Percentiles rank a stretch among this genome's conserved stretches.
Conservation (phyloP, 2,329 filamentous ascomycete species). For the Lizonia empirigonia region DNA sequence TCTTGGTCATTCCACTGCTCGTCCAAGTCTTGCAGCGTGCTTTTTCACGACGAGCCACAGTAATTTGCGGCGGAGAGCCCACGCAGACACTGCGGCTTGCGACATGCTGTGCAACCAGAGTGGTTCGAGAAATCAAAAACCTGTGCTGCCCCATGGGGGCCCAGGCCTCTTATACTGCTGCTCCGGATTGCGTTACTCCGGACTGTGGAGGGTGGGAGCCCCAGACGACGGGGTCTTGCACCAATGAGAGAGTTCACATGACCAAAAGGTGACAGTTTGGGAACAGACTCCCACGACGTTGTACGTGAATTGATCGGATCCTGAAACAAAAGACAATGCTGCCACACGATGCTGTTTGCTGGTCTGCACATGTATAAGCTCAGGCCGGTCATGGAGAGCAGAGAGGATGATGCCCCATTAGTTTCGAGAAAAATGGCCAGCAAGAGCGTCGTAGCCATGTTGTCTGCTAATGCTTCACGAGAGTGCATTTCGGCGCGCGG, state of each 20-base stretch:
- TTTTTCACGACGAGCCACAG: slow-evolving; percentile 15
- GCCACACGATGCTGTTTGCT: neutral
- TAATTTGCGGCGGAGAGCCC: slow-evolving; percentile 16
- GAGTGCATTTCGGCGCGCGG: slow-evolving; percentile 2
- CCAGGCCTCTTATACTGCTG: slow-evolving; percentile 14
- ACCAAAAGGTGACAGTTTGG: slow-evolving; percentile 11
- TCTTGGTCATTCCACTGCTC: slow-evolving; percentile 12
- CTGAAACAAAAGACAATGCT: neutral
- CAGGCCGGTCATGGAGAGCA: neutral
- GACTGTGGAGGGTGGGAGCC: slow-evolving; percentile 18
- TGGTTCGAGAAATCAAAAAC: neutral
- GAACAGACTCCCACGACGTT: slow-evolving; percentile 1
- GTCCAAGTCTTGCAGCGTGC: slow-evolving; percentile 12
- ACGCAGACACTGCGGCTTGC: slow-evolving; percentile 13
- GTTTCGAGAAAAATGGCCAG: neutral
- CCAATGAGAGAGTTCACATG: slow-evolving; percentile 14
- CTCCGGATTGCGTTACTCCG: slow-evolving; percentile 16
- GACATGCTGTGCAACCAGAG: slow-evolving; percentile 5
- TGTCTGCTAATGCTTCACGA: neutral
- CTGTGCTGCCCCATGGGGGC: slow-evolving; percentile 12
- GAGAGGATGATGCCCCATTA: neutral
- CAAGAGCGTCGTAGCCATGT: neutral
- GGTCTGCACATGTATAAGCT: neutral
- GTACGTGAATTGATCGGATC: neutral
- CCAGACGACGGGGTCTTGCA: slow-evolving; percentile 6